Conservation (phyloP, 225 moss, liverwort and hornwort genomes). For the Polytrichum commune region DNA sequence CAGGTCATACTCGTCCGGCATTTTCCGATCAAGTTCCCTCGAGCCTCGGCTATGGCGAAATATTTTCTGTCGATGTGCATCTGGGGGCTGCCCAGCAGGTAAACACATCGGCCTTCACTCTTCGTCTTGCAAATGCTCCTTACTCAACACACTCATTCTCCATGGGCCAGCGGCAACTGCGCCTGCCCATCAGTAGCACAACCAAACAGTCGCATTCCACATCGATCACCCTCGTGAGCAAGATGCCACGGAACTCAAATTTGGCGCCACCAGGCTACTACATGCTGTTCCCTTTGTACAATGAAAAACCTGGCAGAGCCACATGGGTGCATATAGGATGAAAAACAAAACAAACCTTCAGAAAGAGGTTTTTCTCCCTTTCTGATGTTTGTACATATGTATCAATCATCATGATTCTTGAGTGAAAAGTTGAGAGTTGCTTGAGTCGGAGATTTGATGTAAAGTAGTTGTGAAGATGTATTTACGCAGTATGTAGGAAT, state of each 20-base stretch:
- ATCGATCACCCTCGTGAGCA: slow-evolving; percentile 3
- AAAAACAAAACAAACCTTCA: neutral
- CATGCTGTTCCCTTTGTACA: slow-evolving; percentile 9
- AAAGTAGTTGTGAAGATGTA: too few species aligned
- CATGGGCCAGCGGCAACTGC: slow-evolving; percentile 18
- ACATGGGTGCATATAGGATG: slow-evolving; percentile 18
- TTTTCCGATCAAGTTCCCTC: slow-evolving; percentile 1
- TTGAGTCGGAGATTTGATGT: too few species aligned
- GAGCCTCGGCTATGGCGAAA: neutral
- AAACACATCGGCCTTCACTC: neutral
- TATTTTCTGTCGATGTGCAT: neutral
- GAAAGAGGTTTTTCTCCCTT: too few species aligned
- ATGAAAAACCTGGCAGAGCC: neutral
- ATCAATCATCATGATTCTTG: too few species aligned
- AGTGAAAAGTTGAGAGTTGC: too few species aligned
- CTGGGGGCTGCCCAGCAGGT: neutral
- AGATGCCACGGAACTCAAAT: neutral
- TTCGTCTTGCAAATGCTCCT: slow-evolving; percentile 1
- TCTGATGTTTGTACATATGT: too few species aligned
- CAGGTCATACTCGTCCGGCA: neutral
- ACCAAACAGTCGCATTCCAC: neutral
- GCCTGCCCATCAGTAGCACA: neutral
- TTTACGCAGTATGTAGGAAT: too few species aligned
- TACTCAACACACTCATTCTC: slow-evolving; percentile 6
- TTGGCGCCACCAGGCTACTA: slow-evolving; percentile 16